Base-by-base conservation (phyloP, 371 early-diverging fungal species). In the Entomophthora muscae region DNA sequence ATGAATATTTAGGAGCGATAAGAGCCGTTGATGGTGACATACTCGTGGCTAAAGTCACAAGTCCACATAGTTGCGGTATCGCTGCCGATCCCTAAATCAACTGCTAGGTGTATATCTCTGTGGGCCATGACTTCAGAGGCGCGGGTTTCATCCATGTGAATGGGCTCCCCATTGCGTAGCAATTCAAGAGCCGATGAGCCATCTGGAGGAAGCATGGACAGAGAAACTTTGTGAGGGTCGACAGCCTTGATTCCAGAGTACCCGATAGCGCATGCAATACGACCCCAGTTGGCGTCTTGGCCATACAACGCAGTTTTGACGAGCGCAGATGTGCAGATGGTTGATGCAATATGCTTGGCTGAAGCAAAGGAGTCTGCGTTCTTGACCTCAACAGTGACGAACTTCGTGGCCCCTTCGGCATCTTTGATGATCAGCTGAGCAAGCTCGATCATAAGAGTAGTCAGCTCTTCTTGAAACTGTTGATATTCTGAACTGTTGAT, bases 231-330 rank as follows among this genome's bases (percentile, higher is more conserved):
- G n/a, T 68, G 66, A 1, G 93, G 87, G 42, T 88, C 77, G 62
- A 91, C 72, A 22, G 74, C 79, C 31, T 80, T 77, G 3, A 90
- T 83, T 13, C 83, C 83, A 29, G 81, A 72, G 70, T 88, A 88
- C 0, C 91, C 91, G 26, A 87, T 83, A 0, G 90, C 90, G 65
- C 89, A 88, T 29, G 88, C 73, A 57, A 90, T 84, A 53, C 96
- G 84, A 28, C 96, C 96, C 96, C 96, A 96, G 75, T 96, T 96
- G 53, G 96, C 96, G 73, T 96, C 96, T 70, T 89, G 82, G 0
- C 96, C 96, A 69, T 85, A 94, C 54, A 96, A 76, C 5, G 96
- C 96, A 0, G 95, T 92, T 73, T 96, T 96, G 51, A 94, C 93
- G 56, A 96, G 75, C 63, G 91, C 84, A 0, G 93, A 93, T 0